These are phyloP conservation scores for Haberlea rhodopensis DNA, from an alignment of 257 asterid species.

Conservation along the genomic window DNA sequence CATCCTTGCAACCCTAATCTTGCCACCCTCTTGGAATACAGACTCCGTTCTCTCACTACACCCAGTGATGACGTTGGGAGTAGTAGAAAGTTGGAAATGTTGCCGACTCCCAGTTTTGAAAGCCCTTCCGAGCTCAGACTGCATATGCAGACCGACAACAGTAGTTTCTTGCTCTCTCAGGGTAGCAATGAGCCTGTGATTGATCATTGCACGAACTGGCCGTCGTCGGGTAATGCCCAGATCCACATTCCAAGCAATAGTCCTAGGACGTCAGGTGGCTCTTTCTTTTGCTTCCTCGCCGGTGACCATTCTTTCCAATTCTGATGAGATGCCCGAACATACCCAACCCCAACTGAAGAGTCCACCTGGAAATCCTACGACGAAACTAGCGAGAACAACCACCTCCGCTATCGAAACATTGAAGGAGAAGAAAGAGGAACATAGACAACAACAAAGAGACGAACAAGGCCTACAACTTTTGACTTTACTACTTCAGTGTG, in stretches of 20 bases:
- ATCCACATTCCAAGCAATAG: constrained; percentile 19
- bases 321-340: constrained; percentile 7
- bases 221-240: constrained; percentile 23
- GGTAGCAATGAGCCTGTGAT: constrained; percentile 20
- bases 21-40: constrained; percentile 64
- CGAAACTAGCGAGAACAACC: constrained; percentile 20
- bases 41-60: constrained; percentile 69
- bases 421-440: constrained; percentile 50
- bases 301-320: background rate
- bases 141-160: constrained; percentile 28
- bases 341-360: constrained; percentile 26
- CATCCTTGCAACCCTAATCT: constrained; percentile 93
- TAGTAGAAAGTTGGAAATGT: constrained; percentile 21
- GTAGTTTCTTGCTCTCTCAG: constrained; percentile 28
- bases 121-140: constrained; percentile 27
- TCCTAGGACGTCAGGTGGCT: constrained; percentile 20
- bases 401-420: constrained; percentile 23
- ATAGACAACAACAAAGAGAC: constrained; percentile 59
- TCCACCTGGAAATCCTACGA: constrained; percentile 28
- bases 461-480: constrained; percentile 83
- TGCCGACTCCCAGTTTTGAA: constrained; percentile 18
- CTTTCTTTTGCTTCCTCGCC: constrained; percentile 29
- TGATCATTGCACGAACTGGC: constrained; percentile 37
- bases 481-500: constrained; percentile 78
- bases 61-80: constrained; percentile 25